A percentile compares a stretch with the other conserved stretches of the same genome.
Evolutionary conservation across 208 protist species (phyloP).

Genomic region (Trypanosoma melophagium): DNA sequence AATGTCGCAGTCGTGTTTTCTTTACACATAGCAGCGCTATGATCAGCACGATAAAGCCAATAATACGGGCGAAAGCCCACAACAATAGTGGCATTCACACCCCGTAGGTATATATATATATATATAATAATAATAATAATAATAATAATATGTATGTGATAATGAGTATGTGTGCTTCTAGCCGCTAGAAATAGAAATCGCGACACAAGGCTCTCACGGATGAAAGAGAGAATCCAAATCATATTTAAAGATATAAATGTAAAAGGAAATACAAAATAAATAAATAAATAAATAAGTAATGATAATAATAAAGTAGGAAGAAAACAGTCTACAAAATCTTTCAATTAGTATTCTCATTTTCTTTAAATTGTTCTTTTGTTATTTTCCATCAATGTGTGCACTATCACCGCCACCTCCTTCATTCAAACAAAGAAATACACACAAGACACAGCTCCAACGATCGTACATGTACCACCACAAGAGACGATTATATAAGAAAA

Average conservation of each 20-base stretch:
- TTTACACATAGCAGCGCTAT: conserved; percentile 53
- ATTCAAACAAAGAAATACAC: too few relatives aligned
- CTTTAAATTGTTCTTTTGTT: not conserved
- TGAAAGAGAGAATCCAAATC: too few relatives aligned
- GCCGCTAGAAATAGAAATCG: not conserved
- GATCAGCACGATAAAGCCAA: conserved; percentile 35
- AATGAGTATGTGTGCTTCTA: not conserved
- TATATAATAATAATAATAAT: conserved; percentile 2
- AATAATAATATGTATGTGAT: conserved; percentile 3
- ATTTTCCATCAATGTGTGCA: too few relatives aligned
- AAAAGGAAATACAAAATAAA: conserved; percentile 27
- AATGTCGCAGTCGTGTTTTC: conserved; percentile 67
- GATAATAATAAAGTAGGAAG: not conserved
- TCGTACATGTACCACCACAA: too few relatives aligned
- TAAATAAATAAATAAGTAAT: conserved; percentile 12
- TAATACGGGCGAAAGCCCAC: conserved; percentile 26
- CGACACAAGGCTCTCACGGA: too few relatives aligned
- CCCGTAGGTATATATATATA: not conserved
- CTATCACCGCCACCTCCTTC: too few relatives aligned
- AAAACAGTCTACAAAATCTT: not conserved
- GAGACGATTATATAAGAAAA: too few relatives aligned
- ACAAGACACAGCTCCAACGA: too few relatives aligned
- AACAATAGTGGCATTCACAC: conserved; percentile 3
- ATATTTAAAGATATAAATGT: conserved; percentile 6
- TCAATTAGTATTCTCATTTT: not conserved